Percentiles rank a stretch among this genome's conserved stretches.
phyloP scores from a whole-genome alignment of 805 yeast genomes.

The Candida jianshihensis region DNA sequence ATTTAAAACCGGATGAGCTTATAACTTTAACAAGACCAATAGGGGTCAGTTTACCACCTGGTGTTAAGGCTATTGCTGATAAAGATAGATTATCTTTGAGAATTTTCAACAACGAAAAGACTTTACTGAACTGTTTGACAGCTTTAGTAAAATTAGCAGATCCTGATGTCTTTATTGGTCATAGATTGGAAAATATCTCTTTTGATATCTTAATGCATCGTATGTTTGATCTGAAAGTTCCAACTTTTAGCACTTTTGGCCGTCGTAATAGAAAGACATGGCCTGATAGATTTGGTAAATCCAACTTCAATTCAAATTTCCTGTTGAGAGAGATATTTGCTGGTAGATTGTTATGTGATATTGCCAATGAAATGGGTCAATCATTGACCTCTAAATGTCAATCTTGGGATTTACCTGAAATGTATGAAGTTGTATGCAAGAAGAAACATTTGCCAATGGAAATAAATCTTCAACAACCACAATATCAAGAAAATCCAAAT shows the following conservation, averaged over 20 bases:
- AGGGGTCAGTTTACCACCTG: constrained; percentile 68
- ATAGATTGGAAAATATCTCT: constrained; percentile 70
- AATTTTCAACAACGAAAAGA: constrained; percentile 65
- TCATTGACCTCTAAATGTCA: constrained; percentile 88
- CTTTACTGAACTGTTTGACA: constrained; percentile 66
- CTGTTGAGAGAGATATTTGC: constrained; percentile 64
- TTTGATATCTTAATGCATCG: constrained; percentile 78
- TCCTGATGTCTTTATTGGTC: constrained; percentile 90
- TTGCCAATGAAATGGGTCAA: constrained; percentile 92
- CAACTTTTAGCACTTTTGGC: constrained; percentile 78
- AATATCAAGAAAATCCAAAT: constrained; percentile 58
- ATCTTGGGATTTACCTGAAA: constrained; percentile 89
- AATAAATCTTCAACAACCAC: constrained; percentile 62
- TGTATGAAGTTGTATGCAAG: constrained; percentile 76
- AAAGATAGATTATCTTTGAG: constrained; percentile 46
- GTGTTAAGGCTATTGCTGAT: constrained; percentile 55
- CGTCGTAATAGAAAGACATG: constrained; percentile 69
- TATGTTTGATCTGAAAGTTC: constrained; percentile 65
- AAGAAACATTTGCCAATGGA: constrained; percentile 58
- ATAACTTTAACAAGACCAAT: constrained; percentile 78
- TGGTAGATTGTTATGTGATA: constrained; percentile 87
- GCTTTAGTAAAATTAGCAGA: constrained; percentile 66
- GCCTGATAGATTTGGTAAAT: constrained; percentile 67
- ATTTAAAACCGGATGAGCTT: constrained; percentile 49
- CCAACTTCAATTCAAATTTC: constrained; percentile 42